Percentiles rank a stretch among this genome's conserved stretches.
Conservation (phyloP, 139 green algal genomes). For the Volvox africanus region DNA sequence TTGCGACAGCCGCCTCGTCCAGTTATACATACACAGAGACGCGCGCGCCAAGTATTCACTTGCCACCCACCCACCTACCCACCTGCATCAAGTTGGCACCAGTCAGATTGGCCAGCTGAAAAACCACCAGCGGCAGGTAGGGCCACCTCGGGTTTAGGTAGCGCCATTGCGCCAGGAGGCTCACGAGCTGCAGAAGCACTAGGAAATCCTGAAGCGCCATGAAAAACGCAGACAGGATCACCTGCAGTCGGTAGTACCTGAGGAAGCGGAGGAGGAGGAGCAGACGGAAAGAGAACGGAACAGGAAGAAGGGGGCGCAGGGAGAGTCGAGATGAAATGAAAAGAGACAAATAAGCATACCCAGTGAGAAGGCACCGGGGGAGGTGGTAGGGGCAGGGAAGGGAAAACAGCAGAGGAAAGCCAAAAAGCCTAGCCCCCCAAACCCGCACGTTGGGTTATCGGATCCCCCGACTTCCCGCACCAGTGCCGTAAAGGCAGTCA, state of each 20-base stretch:
- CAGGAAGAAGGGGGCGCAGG: background rate
- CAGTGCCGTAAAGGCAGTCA: too few species aligned
- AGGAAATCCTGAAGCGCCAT: slow-evolving; percentile 39
- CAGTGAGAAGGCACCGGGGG: background rate
- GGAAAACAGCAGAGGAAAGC: background rate
- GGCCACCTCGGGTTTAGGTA: slow-evolving; percentile 12
- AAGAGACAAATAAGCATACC: background rate
- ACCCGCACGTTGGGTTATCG: too few species aligned
- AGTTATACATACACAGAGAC: background rate
- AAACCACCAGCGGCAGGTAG: slow-evolving; percentile 38
- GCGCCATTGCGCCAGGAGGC: slow-evolving; percentile 34
- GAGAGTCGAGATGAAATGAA: background rate
- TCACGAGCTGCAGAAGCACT: slow-evolving; percentile 36
- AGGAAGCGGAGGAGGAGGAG: background rate
- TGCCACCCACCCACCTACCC: background rate
- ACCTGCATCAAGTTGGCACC: slow-evolving; percentile 31
- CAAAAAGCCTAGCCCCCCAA: too few species aligned
- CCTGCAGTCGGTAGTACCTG: slow-evolving; percentile 44
- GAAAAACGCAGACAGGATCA: slow-evolving; percentile 22
- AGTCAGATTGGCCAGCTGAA: slow-evolving; percentile 28
- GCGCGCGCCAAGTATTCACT: too few species aligned
- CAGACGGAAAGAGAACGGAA: background rate
- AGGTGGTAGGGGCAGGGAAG: background rate
- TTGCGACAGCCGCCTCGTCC: background rate
- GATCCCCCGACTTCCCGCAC: too few species aligned